Percentiles rank a stretch among this genome's conserved stretches.
phyloP scores from a whole-genome alignment of 2,329 filamentous ascomycete genomes.

The Aaosphaeria arxii region DNA sequence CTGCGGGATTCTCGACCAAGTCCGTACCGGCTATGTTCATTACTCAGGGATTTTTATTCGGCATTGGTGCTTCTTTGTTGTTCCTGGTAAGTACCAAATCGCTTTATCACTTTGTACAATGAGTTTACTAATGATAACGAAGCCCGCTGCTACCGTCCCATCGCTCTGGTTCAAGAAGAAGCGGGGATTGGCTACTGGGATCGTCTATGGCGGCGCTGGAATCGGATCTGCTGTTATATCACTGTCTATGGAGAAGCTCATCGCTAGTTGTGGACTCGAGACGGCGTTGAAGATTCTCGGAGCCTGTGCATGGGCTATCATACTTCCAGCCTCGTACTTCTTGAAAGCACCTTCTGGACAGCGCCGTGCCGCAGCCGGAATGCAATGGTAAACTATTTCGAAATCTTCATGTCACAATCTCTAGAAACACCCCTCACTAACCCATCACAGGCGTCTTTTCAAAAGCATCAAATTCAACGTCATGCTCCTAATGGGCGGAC shows the following conservation, averaged over 20 bases:
- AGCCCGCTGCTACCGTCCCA: not conserved
- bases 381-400: not conserved
- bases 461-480: slow-evolving; percentile 50
- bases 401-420: too few relatives aligned
- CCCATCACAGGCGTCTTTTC: slow-evolving; percentile 32
- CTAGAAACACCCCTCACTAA: too few relatives aligned
- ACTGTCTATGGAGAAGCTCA: not conserved
- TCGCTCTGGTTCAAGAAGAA: not conserved
- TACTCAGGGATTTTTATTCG: not conserved
- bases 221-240: not conserved
- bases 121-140: not conserved
- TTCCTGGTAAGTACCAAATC: not conserved
- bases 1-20: not conserved
- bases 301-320: not conserved
- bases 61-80: not conserved
- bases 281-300: not conserved
- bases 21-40: not conserved
- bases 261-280: not conserved
- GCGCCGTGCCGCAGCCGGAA: not conserved
- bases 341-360: not conserved
- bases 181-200: not conserved
- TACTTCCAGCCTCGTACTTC: not conserved
- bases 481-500: slow-evolving; percentile 53
- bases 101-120: not conserved
- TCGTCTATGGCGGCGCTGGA: not conserved